Evolutionary conservation across 2,329 filamentous ascomycete species (phyloP), one percentile per base, ranked within the genome.

Genomic region (Ophiocordyceps camponoti-leonardi): DNA sequence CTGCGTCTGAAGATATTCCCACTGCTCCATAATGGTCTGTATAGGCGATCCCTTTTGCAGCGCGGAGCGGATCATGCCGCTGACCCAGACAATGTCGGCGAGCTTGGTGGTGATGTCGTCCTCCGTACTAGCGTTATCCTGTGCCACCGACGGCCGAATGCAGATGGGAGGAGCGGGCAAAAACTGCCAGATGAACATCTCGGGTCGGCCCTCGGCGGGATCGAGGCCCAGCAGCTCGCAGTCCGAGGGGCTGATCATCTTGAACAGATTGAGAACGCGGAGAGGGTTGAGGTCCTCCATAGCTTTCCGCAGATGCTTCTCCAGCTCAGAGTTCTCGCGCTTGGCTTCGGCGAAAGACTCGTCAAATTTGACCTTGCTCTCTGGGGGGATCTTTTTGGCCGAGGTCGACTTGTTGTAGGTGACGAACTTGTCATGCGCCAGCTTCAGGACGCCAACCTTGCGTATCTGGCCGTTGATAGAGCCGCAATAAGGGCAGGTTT

Each of bases 41-140:
- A 84, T 81, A 1, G 92, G 87, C 3, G 88, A 88, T 47, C 92
- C 92, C 62, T 95, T 87, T 48, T 85, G 79, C 56, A 94, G 85
- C 48, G 87, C 92, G 54, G 92, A 82, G 53, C 85, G 81, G 46
- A 98, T 88, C 56, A 94, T 95, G 54, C 84, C 83, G 67, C 98
- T 99, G 55, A 92, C 90, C 53, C 92, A 87, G 55, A 99, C 90
- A 56, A 99, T 95, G 65, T 99, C 92, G 57, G 88, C 88, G 30
- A 99, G 72, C 67, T 99, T 99, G 75, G 95, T 96, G 0, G 92
- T 99, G 74, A 99, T 75, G 72, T 99, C 93, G 62, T 99, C 92
- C 66, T 99, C 92, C 59, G 86, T 85, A 45, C 86, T 84, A 41
- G 86, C 94, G 44, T 90, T 88, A 58, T 96, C 93, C 68, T 96